Evolutionary conservation across 768 basidiomycete genomes (phyloP).

Genomic region (Rhizopogon vulgaris): DNA sequence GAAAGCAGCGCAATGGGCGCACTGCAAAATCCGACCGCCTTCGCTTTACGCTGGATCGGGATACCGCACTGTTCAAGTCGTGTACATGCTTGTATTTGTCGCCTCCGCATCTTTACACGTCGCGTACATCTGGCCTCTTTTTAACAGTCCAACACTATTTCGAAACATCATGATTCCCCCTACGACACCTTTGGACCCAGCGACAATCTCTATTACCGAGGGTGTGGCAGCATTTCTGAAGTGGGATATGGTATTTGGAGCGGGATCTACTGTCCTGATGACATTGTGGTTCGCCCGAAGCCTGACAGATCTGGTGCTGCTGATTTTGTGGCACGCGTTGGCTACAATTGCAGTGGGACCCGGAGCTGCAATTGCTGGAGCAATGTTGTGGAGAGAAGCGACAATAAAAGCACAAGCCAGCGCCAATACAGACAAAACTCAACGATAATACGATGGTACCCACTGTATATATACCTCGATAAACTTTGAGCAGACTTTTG

Average conservation of each 20-base stretch:
- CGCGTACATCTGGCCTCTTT: constrained; percentile 3
- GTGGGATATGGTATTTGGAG: constrained; percentile 40
- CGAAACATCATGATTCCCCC: constrained; percentile 5
- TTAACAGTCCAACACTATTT: background rate
- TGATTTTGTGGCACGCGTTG: constrained; percentile 35
- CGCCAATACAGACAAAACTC: background rate
- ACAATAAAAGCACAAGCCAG: constrained; percentile 7
- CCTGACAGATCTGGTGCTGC: constrained; percentile 20
- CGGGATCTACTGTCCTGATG: constrained; percentile 32
- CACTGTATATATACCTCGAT: background rate
- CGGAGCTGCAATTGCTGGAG: constrained; percentile 40
- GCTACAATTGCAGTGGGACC: constrained; percentile 37
- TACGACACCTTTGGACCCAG: background rate
- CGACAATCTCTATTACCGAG: background rate
- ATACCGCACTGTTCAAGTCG: constrained; percentile 4
- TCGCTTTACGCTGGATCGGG: background rate
- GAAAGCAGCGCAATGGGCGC: constrained; percentile 29
- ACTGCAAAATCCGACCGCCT: constrained; percentile 29
- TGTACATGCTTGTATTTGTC: constrained; percentile 10
- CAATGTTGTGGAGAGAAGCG: constrained; percentile 41
- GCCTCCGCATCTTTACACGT: constrained; percentile 20
- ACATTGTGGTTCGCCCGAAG: constrained; percentile 40
- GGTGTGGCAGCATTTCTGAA: constrained; percentile 34
- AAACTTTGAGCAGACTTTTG: background rate
- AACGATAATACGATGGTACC: background rate